These are phyloP conservation scores for Sarcodon aspratus DNA, from an alignment of 768 basidiomycete species.

Conservation along the genomic window DNA sequence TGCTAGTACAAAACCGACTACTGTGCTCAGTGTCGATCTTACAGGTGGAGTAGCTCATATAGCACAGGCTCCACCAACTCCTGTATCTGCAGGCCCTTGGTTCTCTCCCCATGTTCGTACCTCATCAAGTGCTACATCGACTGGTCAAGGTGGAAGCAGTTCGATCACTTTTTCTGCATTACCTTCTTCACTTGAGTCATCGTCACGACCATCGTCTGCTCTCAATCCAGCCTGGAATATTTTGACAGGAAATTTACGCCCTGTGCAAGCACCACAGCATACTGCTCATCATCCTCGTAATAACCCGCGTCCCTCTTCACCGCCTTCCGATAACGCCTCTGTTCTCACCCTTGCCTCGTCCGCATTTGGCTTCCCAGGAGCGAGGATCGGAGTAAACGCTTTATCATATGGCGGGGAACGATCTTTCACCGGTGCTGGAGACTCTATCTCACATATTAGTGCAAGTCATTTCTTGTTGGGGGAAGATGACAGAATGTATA, in stretches of 20 bases:
- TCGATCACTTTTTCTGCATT: constrained; percentile 71
- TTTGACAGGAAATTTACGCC: constrained; percentile 16
- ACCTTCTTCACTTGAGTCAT: constrained; percentile 28
- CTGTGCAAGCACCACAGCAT: constrained; percentile 77
- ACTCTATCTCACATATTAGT: constrained; percentile 64
- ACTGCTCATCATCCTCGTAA: constrained; percentile 90
- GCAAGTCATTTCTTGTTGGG: constrained; percentile 56
- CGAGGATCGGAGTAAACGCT: constrained; percentile 28
- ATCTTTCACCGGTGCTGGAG: constrained; percentile 28
- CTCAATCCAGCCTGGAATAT: constrained; percentile 6
- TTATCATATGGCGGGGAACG: constrained; percentile 10
- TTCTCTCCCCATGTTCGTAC: constrained; percentile 49
- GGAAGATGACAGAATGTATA: constrained; percentile 29
- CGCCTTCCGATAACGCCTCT: constrained; percentile 87
- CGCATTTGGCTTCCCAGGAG: constrained; percentile 67
- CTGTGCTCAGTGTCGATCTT: constrained; percentile 81
- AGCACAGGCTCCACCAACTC: constrained; percentile 68
- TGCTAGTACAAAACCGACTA: constrained; percentile 91
- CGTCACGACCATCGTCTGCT: constrained; percentile 28
- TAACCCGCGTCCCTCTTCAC: constrained; percentile 88
- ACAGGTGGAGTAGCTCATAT: constrained; percentile 85
- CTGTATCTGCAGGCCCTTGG: constrained; percentile 39
- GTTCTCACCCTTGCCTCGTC: constrained; percentile 89
- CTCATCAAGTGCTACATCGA: constrained; percentile 26
- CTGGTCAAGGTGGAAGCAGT: constrained; percentile 37